Evolutionary conservation across 2,329 filamentous ascomycete genomes (phyloP).

Genomic region (Ophiostoma sp.): DNA sequence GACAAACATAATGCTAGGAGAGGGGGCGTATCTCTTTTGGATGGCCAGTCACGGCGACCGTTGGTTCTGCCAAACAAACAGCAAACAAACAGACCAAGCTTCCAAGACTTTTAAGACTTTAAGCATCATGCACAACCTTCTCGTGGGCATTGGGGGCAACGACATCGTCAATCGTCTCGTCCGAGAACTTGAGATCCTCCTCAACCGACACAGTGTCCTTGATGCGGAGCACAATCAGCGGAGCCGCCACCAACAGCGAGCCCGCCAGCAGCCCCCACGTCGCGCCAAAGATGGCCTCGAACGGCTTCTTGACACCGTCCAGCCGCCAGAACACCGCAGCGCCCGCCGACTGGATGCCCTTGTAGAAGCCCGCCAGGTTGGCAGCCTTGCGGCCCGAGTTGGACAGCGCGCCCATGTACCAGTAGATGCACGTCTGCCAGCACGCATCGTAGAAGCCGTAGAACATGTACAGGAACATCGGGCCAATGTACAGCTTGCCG

Average conservation of each 20-base stretch:
- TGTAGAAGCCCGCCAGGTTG: conserved; percentile 64
- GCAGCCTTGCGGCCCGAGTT: conserved; percentile 90
- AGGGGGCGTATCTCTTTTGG: neutral
- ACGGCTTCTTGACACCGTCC: conserved; percentile 58
- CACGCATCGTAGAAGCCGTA: conserved; percentile 85
- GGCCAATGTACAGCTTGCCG: conserved; percentile 59
- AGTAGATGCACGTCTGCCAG: conserved; percentile 89
- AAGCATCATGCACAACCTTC: conserved; percentile 23
- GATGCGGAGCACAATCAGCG: conserved; percentile 73
- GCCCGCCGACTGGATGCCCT: conserved; percentile 74
- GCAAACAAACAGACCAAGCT: too few relatives aligned
- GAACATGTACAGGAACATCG: conserved; percentile 86
- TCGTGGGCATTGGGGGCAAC: conserved; percentile 31
- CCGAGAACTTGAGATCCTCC: conserved; percentile 77
- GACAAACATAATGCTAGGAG: neutral
- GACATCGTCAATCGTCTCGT: conserved; percentile 74
- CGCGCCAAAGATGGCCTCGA: conserved; percentile 64
- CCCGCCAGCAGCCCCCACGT: conserved; percentile 71
- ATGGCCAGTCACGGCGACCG: too few relatives aligned
- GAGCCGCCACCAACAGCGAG: conserved; percentile 70
- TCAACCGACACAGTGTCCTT: conserved; percentile 75
- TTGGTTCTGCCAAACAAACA: too few relatives aligned
- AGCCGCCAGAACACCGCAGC: conserved; percentile 70
- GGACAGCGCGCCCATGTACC: conserved; percentile 90
- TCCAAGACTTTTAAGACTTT: conserved; percentile 2